Conservation (phyloP, 2,329 filamentous ascomycete genomes). For the Fusarium guadeloupense region DNA sequence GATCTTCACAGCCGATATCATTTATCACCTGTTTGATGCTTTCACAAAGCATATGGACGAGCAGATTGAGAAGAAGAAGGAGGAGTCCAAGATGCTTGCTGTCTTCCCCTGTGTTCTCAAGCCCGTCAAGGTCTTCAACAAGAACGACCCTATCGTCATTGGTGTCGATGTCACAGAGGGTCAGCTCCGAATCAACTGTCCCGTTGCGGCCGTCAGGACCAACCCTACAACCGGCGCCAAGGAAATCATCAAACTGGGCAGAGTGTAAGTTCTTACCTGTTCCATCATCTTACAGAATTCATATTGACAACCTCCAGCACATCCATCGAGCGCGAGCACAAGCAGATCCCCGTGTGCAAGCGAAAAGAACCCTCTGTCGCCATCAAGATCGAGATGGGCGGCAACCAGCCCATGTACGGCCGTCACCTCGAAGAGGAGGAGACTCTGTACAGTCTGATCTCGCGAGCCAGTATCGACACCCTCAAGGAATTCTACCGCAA, state of each 20-base stretch:
- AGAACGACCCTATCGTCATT: conserved; percentile 93
- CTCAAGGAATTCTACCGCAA: conserved; percentile 94
- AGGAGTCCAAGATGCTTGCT: conserved; percentile 92
- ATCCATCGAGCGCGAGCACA: conserved; percentile 97
- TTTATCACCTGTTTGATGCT: conserved; percentile 96
- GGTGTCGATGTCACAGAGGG: conserved; percentile 97
- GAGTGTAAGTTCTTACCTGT: conserved; percentile 78
- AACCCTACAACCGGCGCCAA: conserved; percentile 82
- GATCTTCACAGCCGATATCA: conserved; percentile 98
- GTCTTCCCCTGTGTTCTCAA: conserved; percentile 96
- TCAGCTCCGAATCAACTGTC: conserved; percentile 84
- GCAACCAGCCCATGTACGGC: conserved; percentile 92
- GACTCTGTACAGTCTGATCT: conserved; percentile 86
- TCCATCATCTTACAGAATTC: conserved; percentile 32
- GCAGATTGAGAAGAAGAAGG: conserved; percentile 90
- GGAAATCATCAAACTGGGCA: conserved; percentile 84
- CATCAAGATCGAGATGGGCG: conserved; percentile 94
- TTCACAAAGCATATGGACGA: conserved; percentile 96
- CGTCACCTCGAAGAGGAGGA: conserved; percentile 95
- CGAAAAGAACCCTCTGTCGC: conserved; percentile 97
- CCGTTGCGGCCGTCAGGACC: conserved; percentile 85
- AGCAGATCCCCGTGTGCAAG: conserved; percentile 90
- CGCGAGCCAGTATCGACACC: conserved; percentile 87
- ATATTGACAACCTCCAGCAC: conserved; percentile 66
- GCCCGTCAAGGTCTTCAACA: conserved; percentile 96